These are phyloP conservation scores for Pholiota adiposa DNA, from an alignment of 1,284 basidiomycete species.

Conservation along the genomic window DNA sequence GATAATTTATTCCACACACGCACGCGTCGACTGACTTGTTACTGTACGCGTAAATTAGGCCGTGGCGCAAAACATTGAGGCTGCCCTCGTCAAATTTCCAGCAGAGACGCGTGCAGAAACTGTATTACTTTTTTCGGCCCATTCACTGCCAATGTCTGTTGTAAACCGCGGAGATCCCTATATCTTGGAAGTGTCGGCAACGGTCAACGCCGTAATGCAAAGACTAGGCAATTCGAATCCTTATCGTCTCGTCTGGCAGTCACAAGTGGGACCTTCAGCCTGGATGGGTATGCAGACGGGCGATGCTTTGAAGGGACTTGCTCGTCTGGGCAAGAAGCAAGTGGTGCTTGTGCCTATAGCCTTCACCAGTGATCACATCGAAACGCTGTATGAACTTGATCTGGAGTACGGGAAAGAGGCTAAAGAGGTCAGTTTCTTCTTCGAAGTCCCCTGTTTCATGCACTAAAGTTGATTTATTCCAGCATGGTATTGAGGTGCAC, in stretches of 20 bases:
- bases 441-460: conserved; percentile 23
- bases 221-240: conserved; percentile 80
- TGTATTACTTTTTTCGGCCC: conserved; percentile 95
- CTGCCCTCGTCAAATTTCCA: conserved; percentile 83
- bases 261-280: conserved; percentile 94
- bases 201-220: conserved; percentile 90
- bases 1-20: background rate
- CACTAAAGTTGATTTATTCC: conserved; percentile 20
- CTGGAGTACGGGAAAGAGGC: conserved; percentile 94
- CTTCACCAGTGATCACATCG: conserved; percentile 99
- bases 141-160: conserved; percentile 96
- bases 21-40: background rate
- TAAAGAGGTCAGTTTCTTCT: conserved; percentile 66
- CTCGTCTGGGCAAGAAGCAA: conserved; percentile 85
- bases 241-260: conserved; percentile 97
- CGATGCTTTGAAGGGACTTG: conserved; percentile 91
- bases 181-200: conserved; percentile 93
- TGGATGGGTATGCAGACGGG: conserved; percentile 99
- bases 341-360: conserved; percentile 95
- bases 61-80: conserved; percentile 87
- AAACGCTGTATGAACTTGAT: conserved; percentile 97
- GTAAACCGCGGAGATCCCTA: conserved; percentile 99
- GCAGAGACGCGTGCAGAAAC: conserved; percentile 71
- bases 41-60: conserved; percentile 55
- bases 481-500: conserved; percentile 91